Conservation (phyloP, 768 basidiomycete species). For the Leccinum obscurum region DNA sequence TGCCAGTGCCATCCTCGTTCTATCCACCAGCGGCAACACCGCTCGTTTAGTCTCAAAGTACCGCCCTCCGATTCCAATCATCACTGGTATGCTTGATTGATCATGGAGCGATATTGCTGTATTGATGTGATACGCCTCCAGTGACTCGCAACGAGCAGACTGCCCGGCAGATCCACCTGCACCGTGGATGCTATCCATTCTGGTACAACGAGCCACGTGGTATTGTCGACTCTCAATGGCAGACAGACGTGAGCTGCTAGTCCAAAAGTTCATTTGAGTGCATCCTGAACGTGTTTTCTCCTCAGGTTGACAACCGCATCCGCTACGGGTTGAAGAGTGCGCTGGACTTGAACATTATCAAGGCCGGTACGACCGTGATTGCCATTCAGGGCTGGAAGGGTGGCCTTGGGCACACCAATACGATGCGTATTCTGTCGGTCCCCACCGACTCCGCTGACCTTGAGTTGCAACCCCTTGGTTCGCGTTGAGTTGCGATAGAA, state of each 20-base stretch:
- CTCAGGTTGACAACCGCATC: slow-evolving; percentile 84
- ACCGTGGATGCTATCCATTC: slow-evolving; percentile 96
- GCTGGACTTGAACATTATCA: slow-evolving; percentile 81
- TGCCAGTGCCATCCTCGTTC: slow-evolving; percentile 91
- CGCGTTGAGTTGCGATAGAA: slow-evolving; percentile 17
- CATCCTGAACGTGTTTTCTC: slow-evolving; percentile 13
- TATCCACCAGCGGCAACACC: slow-evolving; percentile 96
- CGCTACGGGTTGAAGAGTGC: slow-evolving; percentile 87
- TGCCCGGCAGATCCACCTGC: slow-evolving; percentile 93
- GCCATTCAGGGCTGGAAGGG: slow-evolving; percentile 99
- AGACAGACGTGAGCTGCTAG: slow-evolving; percentile 76
- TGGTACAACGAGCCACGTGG: slow-evolving; percentile 96
- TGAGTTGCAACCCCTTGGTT: slow-evolving; percentile 62
- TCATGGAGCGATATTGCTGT: not conserved
- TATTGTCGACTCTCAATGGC: slow-evolving; percentile 88
- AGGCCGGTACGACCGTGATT: slow-evolving; percentile 84
- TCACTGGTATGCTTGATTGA: slow-evolving; percentile 65
- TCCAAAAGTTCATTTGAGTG: not conserved
- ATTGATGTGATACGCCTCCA: slow-evolving; percentile 30
- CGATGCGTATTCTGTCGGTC: slow-evolving; percentile 78
- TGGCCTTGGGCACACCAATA: slow-evolving; percentile 95
- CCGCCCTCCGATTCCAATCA: slow-evolving; percentile 89
- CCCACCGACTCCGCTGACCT: slow-evolving; percentile 81
- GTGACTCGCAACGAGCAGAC: slow-evolving; percentile 97
- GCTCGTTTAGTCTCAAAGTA: slow-evolving; percentile 97